Conservation (phyloP, 768 basidiomycete species). For the Rhodotorula taiwanensis region DNA sequence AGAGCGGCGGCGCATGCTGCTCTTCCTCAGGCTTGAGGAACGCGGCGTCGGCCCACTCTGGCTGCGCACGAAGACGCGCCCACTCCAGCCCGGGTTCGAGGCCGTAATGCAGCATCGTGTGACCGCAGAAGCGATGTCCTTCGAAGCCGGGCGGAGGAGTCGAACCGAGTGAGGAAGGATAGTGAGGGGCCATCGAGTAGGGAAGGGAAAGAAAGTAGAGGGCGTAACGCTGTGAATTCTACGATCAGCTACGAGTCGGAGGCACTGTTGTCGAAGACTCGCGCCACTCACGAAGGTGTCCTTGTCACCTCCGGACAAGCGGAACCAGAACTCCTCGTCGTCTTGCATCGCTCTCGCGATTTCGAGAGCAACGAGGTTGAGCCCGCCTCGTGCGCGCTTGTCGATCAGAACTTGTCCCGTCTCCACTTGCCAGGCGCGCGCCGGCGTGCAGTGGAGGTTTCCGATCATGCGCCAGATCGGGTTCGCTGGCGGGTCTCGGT, state of each 20-base stretch:
- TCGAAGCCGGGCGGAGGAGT: conserved; percentile 17
- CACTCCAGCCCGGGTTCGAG: conserved; percentile 35
- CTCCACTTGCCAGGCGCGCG: conserved; percentile 46
- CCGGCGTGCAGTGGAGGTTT: conserved; percentile 43
- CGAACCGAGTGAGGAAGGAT: conserved; percentile 43
- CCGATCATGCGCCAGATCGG: conserved; percentile 48
- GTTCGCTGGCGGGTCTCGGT: conserved; percentile 48
- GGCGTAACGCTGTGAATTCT: conserved; percentile 45
- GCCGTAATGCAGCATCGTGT: conserved; percentile 45
- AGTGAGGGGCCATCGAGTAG: conserved; percentile 44
- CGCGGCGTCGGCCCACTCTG: not conserved
- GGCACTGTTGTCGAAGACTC: too few species aligned
- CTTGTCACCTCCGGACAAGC: conserved; percentile 47
- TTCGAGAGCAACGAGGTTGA: conserved; percentile 47
- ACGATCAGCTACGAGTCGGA: too few species aligned
- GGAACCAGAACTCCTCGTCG: conserved; percentile 48
- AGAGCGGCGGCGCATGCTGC: conserved; percentile 43
- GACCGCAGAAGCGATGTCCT: conserved; percentile 46
- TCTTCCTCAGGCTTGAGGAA: not conserved
- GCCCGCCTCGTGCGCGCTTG: conserved; percentile 47
- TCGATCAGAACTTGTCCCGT: conserved; percentile 46
- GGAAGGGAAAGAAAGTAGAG: conserved; percentile 45
- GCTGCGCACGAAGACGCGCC: not conserved
- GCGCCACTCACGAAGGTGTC: conserved; percentile 46
- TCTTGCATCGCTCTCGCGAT: conserved; percentile 45